A percentile compares a stretch with the other conserved stretches of the same genome.
These are phyloP conservation scores for Elaphomyces granulatus DNA, from an alignment of 495 filamentous ascomycete species.

Conservation along the genomic window DNA sequence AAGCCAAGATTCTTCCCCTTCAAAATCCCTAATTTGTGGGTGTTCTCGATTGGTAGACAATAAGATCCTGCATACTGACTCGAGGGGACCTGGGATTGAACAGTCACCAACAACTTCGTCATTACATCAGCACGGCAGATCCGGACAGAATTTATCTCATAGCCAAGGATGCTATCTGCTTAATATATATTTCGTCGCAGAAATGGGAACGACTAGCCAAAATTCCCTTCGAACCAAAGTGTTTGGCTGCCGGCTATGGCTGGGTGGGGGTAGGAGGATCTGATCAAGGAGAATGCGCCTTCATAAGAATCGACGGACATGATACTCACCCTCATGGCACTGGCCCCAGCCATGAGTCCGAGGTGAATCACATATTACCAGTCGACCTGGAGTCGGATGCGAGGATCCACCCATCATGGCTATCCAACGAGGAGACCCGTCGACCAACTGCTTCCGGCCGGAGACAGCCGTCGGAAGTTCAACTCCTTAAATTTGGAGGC, in stretches of 20 bases:
- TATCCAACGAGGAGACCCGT: slow-evolving; percentile 12
- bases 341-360: slow-evolving; percentile 25
- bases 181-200: slow-evolving; percentile 52
- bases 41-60: too few species aligned
- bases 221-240: slow-evolving; percentile 69
- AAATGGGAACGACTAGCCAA: slow-evolving; percentile 63
- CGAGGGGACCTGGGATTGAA: slow-evolving; percentile 10
- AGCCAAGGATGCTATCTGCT: slow-evolving; percentile 55
- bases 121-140: slow-evolving; percentile 69
- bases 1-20: slow-evolving; percentile 64
- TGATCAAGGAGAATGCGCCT: slow-evolving; percentile 68
- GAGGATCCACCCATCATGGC: slow-evolving; percentile 17
- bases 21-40: slow-evolving; percentile 59
- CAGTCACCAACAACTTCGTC: slow-evolving; percentile 87
- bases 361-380: slow-evolving; percentile 48
- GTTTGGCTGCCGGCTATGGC: slow-evolving; percentile 67
- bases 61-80: slow-evolving; percentile 1
- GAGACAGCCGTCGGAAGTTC: slow-evolving; percentile 30
- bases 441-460: slow-evolving; percentile 20
- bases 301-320: slow-evolving; percentile 46
- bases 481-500: slow-evolving; percentile 38
- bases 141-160: slow-evolving; percentile 73
- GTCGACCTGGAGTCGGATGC: slow-evolving; percentile 35
- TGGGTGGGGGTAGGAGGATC: slow-evolving; percentile 82
- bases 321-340: slow-evolving; percentile 17